Conservation (phyloP, 805 yeast genomes). For the Nematodospora valgi region DNA sequence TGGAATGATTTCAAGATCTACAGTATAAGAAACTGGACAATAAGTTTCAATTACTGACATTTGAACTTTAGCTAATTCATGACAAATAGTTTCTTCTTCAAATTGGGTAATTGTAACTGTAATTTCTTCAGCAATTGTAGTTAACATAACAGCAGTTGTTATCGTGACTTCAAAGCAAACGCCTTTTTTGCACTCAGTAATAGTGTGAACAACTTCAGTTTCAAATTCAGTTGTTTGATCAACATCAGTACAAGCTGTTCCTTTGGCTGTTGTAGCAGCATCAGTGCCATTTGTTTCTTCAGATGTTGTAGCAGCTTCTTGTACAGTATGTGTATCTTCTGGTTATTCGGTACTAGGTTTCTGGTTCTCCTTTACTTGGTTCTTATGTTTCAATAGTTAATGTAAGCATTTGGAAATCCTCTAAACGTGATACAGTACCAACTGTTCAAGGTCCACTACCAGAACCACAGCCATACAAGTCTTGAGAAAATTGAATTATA, state of each 20-base stretch:
- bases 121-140: constrained; percentile 1
- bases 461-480: too few relatives aligned
- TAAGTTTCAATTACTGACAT: constrained; percentile 11
- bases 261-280: background rate
- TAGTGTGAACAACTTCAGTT: constrained; percentile 2
- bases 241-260: background rate
- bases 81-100: constrained; percentile 1
- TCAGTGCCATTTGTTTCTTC: constrained; percentile 1
- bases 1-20: constrained; percentile 1
- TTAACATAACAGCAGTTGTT: background rate
- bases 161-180: background rate
- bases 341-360: background rate
- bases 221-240: constrained; percentile 1
- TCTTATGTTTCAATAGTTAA: constrained; percentile 2
- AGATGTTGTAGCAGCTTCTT: background rate
- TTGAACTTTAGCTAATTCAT: background rate
- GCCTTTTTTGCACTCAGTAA: constrained; percentile 4
- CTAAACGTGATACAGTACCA: too few relatives aligned
- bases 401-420: too few relatives aligned
- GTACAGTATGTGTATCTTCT: background rate
- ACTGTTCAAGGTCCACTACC: too few relatives aligned
- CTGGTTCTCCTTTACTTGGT: background rate
- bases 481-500: too few relatives aligned
- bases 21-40: constrained; percentile 7
- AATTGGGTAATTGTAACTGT: constrained; percentile 7